Percentiles rank a stretch among this genome's conserved stretches.
Conservation (phyloP, 176 grass and related monocot species). For the Guadua angustifolia region DNA sequence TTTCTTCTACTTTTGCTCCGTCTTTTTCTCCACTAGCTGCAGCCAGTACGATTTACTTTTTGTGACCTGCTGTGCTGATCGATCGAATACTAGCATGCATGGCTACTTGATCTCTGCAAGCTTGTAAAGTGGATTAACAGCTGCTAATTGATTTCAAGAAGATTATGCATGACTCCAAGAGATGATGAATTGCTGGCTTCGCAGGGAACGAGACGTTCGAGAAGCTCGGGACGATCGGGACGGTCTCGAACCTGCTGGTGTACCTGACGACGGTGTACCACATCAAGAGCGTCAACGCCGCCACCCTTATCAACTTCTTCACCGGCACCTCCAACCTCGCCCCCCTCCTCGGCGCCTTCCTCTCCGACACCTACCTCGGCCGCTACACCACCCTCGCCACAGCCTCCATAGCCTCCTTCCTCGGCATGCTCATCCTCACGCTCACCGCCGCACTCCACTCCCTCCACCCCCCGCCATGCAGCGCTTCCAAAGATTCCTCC, state of each 20-base stretch:
- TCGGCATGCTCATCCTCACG: constrained; percentile 77
- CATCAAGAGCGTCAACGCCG: constrained; percentile 51
- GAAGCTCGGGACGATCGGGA: constrained; percentile 76
- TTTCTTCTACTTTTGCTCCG: no score
- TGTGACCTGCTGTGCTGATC: no score
- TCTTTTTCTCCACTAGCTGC: no score
- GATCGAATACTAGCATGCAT: no score
- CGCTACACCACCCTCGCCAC: constrained; percentile 67
- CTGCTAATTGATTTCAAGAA: no score
- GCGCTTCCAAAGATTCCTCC: background rate
- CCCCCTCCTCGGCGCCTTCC: constrained; percentile 68
- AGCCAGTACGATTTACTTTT: no score
- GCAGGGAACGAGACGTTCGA: constrained; percentile 78
- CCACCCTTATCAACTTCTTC: constrained; percentile 61
- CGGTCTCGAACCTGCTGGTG: constrained; percentile 66
- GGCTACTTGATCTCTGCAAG: no score
- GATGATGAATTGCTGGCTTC: no score
- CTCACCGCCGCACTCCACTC: constrained; percentile 59
- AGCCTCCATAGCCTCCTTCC: constrained; percentile 57
- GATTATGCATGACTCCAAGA: no score
- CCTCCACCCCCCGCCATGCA: constrained; percentile 38
- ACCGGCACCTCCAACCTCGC: constrained; percentile 61
- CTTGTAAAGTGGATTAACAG: no score
- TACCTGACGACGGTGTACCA: constrained; percentile 82
- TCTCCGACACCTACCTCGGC: constrained; percentile 77